These are phyloP conservation scores for Leccinum griseonigrum DNA, from an alignment of 1,284 basidiomycete species.

Conservation along the genomic window DNA sequence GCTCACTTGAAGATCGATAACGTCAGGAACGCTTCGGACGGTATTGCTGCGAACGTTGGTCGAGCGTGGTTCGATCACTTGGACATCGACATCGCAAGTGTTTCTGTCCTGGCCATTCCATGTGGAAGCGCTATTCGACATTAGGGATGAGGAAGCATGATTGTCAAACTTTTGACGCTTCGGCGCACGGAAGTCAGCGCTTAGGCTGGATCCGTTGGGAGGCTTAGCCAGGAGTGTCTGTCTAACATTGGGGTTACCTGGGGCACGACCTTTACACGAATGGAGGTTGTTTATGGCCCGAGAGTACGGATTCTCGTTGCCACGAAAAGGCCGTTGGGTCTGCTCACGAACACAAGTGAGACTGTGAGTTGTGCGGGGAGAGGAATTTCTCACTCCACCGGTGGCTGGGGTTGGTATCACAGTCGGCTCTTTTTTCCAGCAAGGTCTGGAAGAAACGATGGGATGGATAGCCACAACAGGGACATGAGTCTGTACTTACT, in stretches of 20 bases:
- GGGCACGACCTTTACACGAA: rapidly evolving
- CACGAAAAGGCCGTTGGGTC: background rate
- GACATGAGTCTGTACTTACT: constrained; percentile 14
- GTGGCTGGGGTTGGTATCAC: constrained; percentile 17
- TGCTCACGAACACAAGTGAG: constrained; percentile 17
- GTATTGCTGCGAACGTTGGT: constrained; percentile 1
- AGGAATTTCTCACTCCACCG: constrained; percentile 17
- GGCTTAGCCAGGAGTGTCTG: constrained; percentile 24
- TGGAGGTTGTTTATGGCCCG: constrained; percentile 5
- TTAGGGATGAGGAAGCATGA: background rate
- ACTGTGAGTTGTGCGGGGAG: background rate
- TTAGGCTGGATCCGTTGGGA: background rate
- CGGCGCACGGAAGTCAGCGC: constrained; percentile 4
- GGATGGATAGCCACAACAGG: background rate
- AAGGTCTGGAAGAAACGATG: constrained; percentile 8
- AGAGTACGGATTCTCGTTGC: constrained; percentile 24
- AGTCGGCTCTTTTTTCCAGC: constrained; percentile 26
- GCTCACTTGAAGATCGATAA: constrained; percentile 16
- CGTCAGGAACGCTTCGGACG: constrained; percentile 17
- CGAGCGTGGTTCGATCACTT: constrained; percentile 9
- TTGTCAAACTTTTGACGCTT: constrained; percentile 28
- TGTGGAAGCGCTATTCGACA: constrained; percentile 4
- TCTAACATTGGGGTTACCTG: constrained; percentile 27
- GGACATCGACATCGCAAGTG: constrained; percentile 24
- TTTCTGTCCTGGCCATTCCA: background rate